Evolutionary conservation across 495 filamentous ascomycete species (phyloP).

Genomic region (Staphylotrichum tortipilum): DNA sequence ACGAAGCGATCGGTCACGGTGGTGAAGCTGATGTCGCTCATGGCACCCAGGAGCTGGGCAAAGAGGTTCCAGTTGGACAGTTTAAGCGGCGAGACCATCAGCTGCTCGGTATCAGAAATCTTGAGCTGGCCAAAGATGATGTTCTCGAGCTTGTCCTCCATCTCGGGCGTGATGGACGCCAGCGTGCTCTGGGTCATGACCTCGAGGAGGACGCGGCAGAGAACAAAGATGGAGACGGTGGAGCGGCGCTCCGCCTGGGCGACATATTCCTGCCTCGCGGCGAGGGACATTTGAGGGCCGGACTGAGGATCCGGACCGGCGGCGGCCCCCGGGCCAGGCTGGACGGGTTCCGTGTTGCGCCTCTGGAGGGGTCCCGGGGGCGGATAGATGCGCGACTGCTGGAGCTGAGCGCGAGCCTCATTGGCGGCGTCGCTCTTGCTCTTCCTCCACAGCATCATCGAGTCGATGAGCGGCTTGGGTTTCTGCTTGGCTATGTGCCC

Average conservation of each 20-base stretch:
- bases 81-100: slow-evolving; percentile 68
- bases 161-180: slow-evolving; percentile 70
- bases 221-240: slow-evolving; percentile 85
- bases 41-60: slow-evolving; percentile 80
- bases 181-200: slow-evolving; percentile 85
- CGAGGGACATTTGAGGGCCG: slow-evolving; percentile 32
- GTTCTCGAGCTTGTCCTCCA: slow-evolving; percentile 82
- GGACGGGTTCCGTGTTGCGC: slow-evolving; percentile 44
- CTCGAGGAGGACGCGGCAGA: slow-evolving; percentile 88
- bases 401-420: slow-evolving; percentile 49
- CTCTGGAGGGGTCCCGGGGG: slow-evolving; percentile 29
- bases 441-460: slow-evolving; percentile 95
- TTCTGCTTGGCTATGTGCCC: slow-evolving; percentile 90
- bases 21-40: slow-evolving; percentile 85
- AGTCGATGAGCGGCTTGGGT: slow-evolving; percentile 91
- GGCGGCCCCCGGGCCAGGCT: slow-evolving; percentile 16
- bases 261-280: slow-evolving; percentile 58
- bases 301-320: slow-evolving; percentile 6
- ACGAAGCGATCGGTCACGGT: slow-evolving; percentile 77
- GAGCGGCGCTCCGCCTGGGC: slow-evolving; percentile 76
- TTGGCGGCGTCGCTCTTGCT: slow-evolving; percentile 81
- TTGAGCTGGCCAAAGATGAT: slow-evolving; percentile 92
- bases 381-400: slow-evolving; percentile 44
- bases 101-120: slow-evolving; percentile 73
- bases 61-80: slow-evolving; percentile 94